Base-by-base conservation (phyloP, 78 protist genomes). In the Mastigamoeba balamuthi region DNA sequence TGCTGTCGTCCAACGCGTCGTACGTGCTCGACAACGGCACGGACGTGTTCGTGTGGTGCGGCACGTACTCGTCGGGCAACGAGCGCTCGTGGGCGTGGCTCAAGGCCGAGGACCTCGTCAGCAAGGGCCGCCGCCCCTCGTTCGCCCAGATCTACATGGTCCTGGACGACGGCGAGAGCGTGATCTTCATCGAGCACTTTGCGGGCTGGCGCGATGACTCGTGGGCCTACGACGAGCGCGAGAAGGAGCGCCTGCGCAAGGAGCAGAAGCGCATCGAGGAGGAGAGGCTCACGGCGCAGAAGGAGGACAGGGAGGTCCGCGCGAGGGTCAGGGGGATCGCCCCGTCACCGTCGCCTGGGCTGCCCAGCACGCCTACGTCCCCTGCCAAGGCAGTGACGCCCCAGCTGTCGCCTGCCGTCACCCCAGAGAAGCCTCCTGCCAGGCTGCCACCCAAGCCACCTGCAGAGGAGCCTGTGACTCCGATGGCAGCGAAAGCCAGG, bases 1-100 rank as follows among this genome's bases (percentile, higher is more conserved):
- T 82, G 81, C 66, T 82, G 29, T 80, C 73, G 30, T 69, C 83
- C 28, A 69, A 52, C 65, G 41, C 67, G 40, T 71, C 81, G 43
- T 65, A 75, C 17, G 58, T 84, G 0, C 64, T 84, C 23, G 88
- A 84, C 39, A 76, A 74, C 4, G 83, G 82, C 36, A 37, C 44
- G 4, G 82, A 70, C 52, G 69, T 84, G 42, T 84, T 68, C 35
- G 88, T 78, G 23, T 84, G 88, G 88, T 66, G 76, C 0, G 88
- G 88, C 42, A 40, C 74, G 25, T 73, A 74, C 28, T 43, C 78
- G 3, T 39, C 74, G 0, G 3, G 40, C 25, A 71, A 75, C 41
- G 88, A 84, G 71, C 75, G 71, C 58, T 76, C 83, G 25, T 84
- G 88, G 88, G 67, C 83, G 1, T 74, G 72, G 88, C 36, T 84